These are phyloP conservation scores for Fusarium sterilihyphosum DNA, from an alignment of 2,329 filamentous ascomycete genomes.

Conservation along the genomic window DNA sequence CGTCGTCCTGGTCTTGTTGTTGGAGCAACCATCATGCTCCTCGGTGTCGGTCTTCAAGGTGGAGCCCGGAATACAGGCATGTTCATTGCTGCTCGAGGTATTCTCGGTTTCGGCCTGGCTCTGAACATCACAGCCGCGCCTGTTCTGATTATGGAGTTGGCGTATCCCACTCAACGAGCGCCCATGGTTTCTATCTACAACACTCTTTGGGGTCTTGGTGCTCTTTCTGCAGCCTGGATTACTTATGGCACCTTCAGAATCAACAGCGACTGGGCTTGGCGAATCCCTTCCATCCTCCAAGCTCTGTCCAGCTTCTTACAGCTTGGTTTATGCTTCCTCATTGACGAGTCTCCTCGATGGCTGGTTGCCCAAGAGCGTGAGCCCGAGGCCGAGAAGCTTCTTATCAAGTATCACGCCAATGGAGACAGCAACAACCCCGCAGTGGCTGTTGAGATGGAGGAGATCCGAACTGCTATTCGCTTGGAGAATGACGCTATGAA, in stretches of 20 bases:
- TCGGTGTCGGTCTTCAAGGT: slow-evolving; percentile 14
- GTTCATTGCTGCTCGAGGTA: slow-evolving; percentile 12
- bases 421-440: slow-evolving; percentile 7
- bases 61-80: slow-evolving; percentile 11
- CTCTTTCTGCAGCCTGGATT: slow-evolving; percentile 8
- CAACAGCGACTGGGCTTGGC: slow-evolving; percentile 8
- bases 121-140: slow-evolving; percentile 12
- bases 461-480: slow-evolving; percentile 9
- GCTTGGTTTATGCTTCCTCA: neutral
- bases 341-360: slow-evolving; percentile 18
- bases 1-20: neutral
- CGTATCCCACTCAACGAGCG: slow-evolving; percentile 10
- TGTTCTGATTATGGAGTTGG: slow-evolving; percentile 13
- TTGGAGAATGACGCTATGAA: slow-evolving; percentile 8
- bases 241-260: slow-evolving; percentile 16
- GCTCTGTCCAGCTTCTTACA: neutral
- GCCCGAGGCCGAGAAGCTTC: neutral
- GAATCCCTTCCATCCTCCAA: slow-evolving; percentile 9
- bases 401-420: slow-evolving; percentile 12
- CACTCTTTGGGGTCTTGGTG: slow-evolving; percentile 12
- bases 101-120: slow-evolving; percentile 6
- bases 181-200: slow-evolving; percentile 22
- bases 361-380: slow-evolving; percentile 1
- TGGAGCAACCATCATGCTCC: slow-evolving; percentile 8
- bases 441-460: slow-evolving; percentile 8